Evolutionary conservation across 2,329 filamentous ascomycete genomes (phyloP).

Genomic region (Achaetomium macrosporum): DNA sequence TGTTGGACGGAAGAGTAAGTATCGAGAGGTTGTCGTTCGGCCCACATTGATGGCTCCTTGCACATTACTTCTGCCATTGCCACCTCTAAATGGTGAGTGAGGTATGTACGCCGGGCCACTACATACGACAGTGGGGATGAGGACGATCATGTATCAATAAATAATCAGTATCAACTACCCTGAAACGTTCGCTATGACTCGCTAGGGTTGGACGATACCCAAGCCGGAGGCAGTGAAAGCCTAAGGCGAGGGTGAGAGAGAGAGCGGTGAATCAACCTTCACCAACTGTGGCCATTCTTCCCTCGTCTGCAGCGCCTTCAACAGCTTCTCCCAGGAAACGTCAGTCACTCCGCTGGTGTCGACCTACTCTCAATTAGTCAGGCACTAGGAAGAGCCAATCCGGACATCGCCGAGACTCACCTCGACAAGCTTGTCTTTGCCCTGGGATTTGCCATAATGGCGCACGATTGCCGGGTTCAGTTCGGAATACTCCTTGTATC

Average conservation of each 20-base stretch:
- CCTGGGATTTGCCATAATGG: neutral
- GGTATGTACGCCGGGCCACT: no score
- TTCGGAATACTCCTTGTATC: slow-evolving; percentile 1
- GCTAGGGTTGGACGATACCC: no score
- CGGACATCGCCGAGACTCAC: neutral
- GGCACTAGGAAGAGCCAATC: neutral
- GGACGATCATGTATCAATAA: no score
- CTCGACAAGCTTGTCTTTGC: slow-evolving; percentile 3
- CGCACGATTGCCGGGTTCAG: slow-evolving; percentile 2
- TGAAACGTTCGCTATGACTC: no score
- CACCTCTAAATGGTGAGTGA: no score
- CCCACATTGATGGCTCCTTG: no score
- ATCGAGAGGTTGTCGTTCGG: neutral
- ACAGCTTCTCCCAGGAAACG: neutral
- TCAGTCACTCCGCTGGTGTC: neutral
- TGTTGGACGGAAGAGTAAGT: neutral
- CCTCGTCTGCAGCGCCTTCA: neutral
- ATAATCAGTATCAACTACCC: no score
- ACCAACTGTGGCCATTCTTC: neutral
- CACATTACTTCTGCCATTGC: no score
- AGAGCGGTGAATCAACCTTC: neutral
- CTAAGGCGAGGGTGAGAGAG: no score
- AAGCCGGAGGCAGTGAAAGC: no score
- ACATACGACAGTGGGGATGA: no score
- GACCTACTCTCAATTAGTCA: neutral